Conservation (phyloP, 352 stramenopile species). For the Phytophthora aleatoria region DNA sequence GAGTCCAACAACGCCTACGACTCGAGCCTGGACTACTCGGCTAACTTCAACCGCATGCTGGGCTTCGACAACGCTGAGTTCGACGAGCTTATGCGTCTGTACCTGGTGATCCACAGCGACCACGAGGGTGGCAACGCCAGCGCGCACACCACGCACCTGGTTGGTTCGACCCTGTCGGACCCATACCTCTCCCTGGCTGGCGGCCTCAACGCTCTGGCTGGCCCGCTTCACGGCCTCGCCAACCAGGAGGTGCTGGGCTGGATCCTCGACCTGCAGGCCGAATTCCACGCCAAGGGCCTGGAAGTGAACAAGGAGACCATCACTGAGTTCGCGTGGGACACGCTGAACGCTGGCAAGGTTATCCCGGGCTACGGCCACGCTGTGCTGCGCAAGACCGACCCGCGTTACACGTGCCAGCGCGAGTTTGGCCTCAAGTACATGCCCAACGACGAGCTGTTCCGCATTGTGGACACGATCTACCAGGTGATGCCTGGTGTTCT, state of each 20-base stretch:
- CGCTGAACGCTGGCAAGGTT: constrained; percentile 98
- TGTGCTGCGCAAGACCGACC: constrained; percentile 98
- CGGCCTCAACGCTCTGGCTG: constrained; percentile 97
- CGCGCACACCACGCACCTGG: constrained; percentile 98
- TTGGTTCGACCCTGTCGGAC: constrained; percentile 97
- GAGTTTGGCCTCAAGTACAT: constrained; percentile 99
- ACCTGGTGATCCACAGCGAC: constrained; percentile 99
- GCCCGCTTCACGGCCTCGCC: constrained; percentile 97
- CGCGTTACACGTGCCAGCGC: constrained; percentile 98
- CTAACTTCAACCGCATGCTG: constrained; percentile 99
- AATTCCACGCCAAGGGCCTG: constrained; percentile 97
- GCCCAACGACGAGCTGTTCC: constrained; percentile 98
- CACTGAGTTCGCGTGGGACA: constrained; percentile 99
- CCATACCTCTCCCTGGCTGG: constrained; percentile 97
- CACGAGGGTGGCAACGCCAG: constrained; percentile 99
- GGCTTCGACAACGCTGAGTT: constrained; percentile 96
- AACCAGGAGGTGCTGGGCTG: constrained; percentile 98
- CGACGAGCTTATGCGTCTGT: constrained; percentile 99
- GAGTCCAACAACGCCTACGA: constrained; percentile 93
- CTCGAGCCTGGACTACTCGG: constrained; percentile 97
- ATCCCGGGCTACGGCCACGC: constrained; percentile 98
- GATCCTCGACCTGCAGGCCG: constrained; percentile 94
- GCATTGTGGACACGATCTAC: constrained; percentile 99
- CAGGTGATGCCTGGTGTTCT: constrained; percentile 98
- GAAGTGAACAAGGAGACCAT: constrained; percentile 98